Percentiles rank a stretch among this genome's conserved stretches.
Conservation (phyloP, 305 asterid genomes). For the Fraxinus dipetala region DNA sequence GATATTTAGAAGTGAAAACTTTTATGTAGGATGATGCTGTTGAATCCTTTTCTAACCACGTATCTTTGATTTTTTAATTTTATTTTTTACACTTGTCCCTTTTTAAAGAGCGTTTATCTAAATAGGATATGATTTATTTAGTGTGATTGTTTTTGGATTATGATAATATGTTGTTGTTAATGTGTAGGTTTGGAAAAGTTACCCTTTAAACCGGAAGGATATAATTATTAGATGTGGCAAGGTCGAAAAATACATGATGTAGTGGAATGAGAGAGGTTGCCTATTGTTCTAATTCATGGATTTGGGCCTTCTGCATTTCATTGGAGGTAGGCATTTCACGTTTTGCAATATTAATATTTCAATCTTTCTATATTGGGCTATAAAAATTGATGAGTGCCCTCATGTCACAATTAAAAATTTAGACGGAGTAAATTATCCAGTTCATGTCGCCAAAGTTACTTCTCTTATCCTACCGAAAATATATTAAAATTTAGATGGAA, state of each 20-base stretch:
- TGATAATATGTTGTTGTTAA: slow-evolving; percentile 14
- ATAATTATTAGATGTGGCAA: slow-evolving; percentile 76
- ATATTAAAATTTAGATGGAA: neutral
- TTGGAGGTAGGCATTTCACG: slow-evolving; percentile 63
- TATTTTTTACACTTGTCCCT: neutral
- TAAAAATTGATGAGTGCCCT: neutral
- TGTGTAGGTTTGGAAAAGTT: slow-evolving; percentile 62
- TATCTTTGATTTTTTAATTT: neutral
- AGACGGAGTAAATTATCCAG: neutral
- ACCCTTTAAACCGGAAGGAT: slow-evolving; percentile 74
- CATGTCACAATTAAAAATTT: neutral
- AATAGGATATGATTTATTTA: neutral
- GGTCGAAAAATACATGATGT: slow-evolving; percentile 75
- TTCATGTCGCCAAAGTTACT: neutral
- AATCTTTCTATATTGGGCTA: slow-evolving; percentile 3
- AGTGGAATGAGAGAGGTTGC: slow-evolving; percentile 75
- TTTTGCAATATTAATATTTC: neutral
- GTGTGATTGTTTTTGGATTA: slow-evolving; percentile 10
- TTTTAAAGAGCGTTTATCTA: neutral
- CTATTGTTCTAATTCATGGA: slow-evolving; percentile 89
- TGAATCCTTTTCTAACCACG: too few species aligned
- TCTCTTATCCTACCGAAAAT: too few species aligned
- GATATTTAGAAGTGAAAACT: too few species aligned
- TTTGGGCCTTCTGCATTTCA: slow-evolving; percentile 98
- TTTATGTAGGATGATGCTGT: too few species aligned